Evolutionary conservation across 2,329 filamentous ascomycete genomes (phyloP), one percentile per base, ranked within the genome.

Genomic region (Chaetomium globosum): DNA sequence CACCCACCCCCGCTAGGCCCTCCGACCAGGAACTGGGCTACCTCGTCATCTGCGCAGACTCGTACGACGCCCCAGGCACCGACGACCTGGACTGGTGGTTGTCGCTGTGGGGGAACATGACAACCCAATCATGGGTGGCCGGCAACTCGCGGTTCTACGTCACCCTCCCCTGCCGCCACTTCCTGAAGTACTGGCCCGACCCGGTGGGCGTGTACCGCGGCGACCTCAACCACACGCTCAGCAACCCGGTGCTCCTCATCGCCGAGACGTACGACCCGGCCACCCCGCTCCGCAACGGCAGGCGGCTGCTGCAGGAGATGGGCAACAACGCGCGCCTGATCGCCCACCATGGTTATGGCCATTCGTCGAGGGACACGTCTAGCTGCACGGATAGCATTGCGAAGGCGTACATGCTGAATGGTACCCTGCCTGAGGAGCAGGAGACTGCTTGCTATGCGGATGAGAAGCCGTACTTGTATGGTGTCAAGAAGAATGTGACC

Each of bases 181-280:
- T 80, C 60, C 69, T 64, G 9, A 73, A 73, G 1, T 80, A 80
- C 68, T 83, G 81, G 81, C 79, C 80, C 1, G 48, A 76, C 19
- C 77, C 68, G 23, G 80, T 79, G 0, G 81, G 81, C 62, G 80
- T 81, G 5, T 83, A 78, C 67, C 78, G 81, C 3, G 81, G 81
- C 13, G 76, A 78, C 55, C 71, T 83, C 31, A 80, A 81, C 70
- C 69, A 76, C 56, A 78, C 78, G 0, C 76, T 83, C 9, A 77
- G 74, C 28, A 68, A 80, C 62, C 80, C 82, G 0, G 72, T 83
- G 2, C 70, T 83, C 48, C 74, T 84, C 48, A 79, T 83, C 48
- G 80, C 81, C 0, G 80, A 81, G 74, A 79, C 79, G 5, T 80
- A 83, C 63, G 82, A 83, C 64, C 81, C 81, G 0, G 81, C 81